Evolutionary conservation across 2,329 filamentous ascomycete genomes (phyloP).

Genomic region (Aureobasidium sp.): DNA sequence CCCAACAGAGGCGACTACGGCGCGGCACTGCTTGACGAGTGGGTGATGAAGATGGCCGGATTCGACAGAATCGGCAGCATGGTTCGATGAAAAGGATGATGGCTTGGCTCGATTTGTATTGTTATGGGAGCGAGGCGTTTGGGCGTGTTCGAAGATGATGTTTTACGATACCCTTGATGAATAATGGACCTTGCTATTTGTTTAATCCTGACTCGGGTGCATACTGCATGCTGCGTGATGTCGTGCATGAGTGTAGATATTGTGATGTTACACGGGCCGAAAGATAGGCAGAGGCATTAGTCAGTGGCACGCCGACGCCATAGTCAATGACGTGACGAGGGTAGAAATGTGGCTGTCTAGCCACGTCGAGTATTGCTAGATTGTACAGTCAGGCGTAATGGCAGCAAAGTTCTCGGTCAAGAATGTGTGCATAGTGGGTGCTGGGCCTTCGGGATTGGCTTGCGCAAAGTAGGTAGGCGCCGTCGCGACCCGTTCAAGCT

Average conservation of each 20-base stretch:
- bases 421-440: conserved; percentile 71
- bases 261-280: background rate
- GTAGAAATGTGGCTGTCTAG: background rate
- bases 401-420: conserved; percentile 38
- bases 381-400: background rate
- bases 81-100: background rate
- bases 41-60: conserved; percentile 15
- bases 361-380: background rate
- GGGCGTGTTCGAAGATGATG: background rate
- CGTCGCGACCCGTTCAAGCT: background rate
- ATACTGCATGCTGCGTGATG: background rate
- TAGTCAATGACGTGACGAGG: background rate
- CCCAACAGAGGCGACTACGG: conserved; percentile 74
- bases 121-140: conserved; percentile 2
- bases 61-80: conserved; percentile 14
- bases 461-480: conserved; percentile 57
- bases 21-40: conserved; percentile 31
- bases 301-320: conserved; percentile 5
- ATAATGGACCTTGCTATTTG: background rate
- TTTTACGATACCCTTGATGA: conserved; percentile 13
- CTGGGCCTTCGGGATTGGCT: conserved; percentile 70
- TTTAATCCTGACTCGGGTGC: background rate
- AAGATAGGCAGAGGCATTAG: conserved; percentile 1
- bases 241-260: background rate
- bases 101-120: background rate